phyloP scores from a whole-genome alignment of 1,139 yeast species.

The Hanseniaspora sp. region DNA sequence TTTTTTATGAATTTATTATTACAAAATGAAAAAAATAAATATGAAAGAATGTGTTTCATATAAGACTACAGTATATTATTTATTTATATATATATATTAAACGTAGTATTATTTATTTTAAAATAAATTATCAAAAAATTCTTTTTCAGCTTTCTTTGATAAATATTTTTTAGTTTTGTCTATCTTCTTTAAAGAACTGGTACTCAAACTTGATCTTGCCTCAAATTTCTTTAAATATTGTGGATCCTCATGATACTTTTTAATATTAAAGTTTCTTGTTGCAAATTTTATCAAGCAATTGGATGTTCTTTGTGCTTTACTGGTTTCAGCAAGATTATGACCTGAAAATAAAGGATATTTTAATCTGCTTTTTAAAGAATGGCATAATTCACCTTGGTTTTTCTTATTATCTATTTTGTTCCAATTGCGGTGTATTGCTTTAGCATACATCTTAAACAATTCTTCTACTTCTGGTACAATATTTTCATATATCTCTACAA shows the following conservation, averaged over 20 bases:
- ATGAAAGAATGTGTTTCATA: too few relatives aligned
- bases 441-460: neutral
- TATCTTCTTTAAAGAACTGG: neutral
- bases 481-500: neutral
- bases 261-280: neutral
- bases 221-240: neutral
- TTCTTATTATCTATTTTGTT: neutral
- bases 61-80: too few relatives aligned
- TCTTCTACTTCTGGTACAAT: neutral
- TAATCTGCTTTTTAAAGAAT: neutral
- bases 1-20: too few relatives aligned
- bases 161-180: neutral
- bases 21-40: neutral
- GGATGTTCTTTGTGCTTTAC: neutral
- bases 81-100: too few relatives aligned
- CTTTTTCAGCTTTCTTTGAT: neutral
- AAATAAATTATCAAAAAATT: neutral
- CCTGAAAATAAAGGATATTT: neutral
- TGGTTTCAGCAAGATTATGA: neutral
- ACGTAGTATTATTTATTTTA: too few relatives aligned
- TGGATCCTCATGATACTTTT: neutral
- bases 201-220: neutral
- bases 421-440: neutral
- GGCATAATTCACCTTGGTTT: too few relatives aligned
- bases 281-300: neutral